A percentile compares a stretch with the other conserved stretches of the same genome.
Conservation (phyloP, 345 rosid genomes). For the Psidium friedrichsthalianum region DNA sequence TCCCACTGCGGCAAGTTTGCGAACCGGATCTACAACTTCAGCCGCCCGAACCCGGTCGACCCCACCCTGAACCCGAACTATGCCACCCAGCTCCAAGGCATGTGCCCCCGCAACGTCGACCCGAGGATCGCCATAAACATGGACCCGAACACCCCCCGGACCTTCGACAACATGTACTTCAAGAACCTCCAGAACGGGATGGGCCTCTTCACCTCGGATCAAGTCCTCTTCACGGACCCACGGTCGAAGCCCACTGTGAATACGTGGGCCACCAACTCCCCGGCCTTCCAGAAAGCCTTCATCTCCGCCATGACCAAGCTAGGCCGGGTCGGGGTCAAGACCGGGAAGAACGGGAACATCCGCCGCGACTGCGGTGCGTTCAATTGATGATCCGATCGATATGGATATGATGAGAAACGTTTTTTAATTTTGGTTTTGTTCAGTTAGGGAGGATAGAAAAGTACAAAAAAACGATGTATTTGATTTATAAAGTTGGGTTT, state of each 20-base stretch:
- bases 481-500: not conserved
- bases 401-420: not conserved
- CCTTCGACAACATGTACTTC: slow-evolving; percentile 62
- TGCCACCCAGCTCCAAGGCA: slow-evolving; percentile 36
- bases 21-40: slow-evolving; percentile 55
- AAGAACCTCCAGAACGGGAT: slow-evolving; percentile 51
- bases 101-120: slow-evolving; percentile 67
- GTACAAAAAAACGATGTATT: not conserved
- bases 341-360: slow-evolving; percentile 42
- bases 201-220: slow-evolving; percentile 82
- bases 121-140: slow-evolving; percentile 69
- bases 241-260: slow-evolving; percentile 53
- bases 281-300: slow-evolving; percentile 41
- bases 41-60: slow-evolving; percentile 32
- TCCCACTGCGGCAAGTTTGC: slow-evolving; percentile 51
- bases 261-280: slow-evolving; percentile 39
- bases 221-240: slow-evolving; percentile 44
- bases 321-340: slow-evolving; percentile 69
- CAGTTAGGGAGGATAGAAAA: not conserved
- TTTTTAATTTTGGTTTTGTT: not conserved
- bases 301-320: slow-evolving; percentile 54
- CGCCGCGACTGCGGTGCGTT: slow-evolving; percentile 46
- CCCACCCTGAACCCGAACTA: slow-evolving; percentile 50
- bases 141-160: slow-evolving; percentile 53
- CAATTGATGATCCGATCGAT: slow-evolving; percentile 9